A percentile compares a stretch with the other conserved stretches of the same genome.
phyloP scores from a whole-genome alignment of 2,329 filamentous ascomycete species.

The Neopestalotiopsis rosae region DNA sequence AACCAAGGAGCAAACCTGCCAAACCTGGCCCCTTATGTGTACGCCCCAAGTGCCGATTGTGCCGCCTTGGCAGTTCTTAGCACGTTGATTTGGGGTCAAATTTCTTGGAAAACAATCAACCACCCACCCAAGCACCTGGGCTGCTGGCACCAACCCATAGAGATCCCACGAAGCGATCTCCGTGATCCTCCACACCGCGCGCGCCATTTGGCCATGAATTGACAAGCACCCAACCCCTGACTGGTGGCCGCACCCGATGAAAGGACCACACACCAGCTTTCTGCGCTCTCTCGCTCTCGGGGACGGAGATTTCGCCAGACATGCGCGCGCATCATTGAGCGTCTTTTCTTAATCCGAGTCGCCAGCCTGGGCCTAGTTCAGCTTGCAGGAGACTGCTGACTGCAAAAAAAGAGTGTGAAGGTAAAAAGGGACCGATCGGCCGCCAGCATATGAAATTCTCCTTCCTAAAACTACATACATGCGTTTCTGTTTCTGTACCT shows the following conservation, averaged over 20 bases:
- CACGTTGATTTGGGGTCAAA: background rate
- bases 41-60: background rate
- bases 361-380: background rate
- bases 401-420: background rate
- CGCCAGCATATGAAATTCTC: background rate
- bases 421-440: background rate
- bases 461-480: constrained; percentile 13
- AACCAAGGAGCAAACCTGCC: background rate
- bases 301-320: background rate
- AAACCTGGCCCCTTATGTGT: background rate
- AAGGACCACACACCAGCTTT: background rate
- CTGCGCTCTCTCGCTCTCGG: background rate
- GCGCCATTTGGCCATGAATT: no score
- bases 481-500: background rate
- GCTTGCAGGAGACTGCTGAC: background rate
- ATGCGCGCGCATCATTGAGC: background rate
- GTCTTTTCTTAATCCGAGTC: background rate
- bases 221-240: background rate
- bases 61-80: constrained; percentile 8
- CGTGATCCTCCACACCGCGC: background rate
- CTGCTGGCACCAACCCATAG: background rate
- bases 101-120: constrained; percentile 1
- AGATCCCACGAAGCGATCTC: constrained; percentile 1
- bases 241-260: no score
- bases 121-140: background rate